Evolutionary conservation across 768 basidiomycete species (phyloP).

Genomic region (Omphalotus guepiniiformis): DNA sequence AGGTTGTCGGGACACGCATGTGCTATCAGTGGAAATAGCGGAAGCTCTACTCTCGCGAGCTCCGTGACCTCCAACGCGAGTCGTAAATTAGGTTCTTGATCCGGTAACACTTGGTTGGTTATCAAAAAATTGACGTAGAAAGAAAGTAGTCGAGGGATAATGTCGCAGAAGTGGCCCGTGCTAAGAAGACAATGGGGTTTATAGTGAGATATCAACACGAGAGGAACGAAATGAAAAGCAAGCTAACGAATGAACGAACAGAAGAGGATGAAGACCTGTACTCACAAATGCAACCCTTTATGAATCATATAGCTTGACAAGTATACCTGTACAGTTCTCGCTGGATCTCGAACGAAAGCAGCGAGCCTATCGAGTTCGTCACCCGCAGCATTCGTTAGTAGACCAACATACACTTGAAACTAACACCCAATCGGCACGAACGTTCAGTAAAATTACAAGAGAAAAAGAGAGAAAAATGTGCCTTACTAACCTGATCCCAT

Average conservation of each 20-base stretch:
- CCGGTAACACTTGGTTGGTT: background rate
- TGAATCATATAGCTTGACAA: conserved; percentile 5
- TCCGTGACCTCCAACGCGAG: conserved; percentile 1
- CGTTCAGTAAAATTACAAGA: background rate
- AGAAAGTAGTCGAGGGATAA: conserved; percentile 4
- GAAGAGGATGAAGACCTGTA: background rate
- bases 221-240: no score
- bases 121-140: conserved; percentile 5
- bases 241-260: background rate
- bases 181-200: background rate
- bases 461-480: background rate
- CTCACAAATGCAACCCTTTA: conserved; percentile 1
- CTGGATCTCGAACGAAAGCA: background rate
- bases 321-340: conserved; percentile 1
- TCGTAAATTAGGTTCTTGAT: background rate
- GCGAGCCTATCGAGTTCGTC: conserved; percentile 1
- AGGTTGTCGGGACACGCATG: conserved; percentile 1
- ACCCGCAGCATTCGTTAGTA: conserved; percentile 1
- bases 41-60: background rate
- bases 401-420: conserved; percentile 8
- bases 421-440: background rate
- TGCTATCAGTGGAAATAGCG: background rate
- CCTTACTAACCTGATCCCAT: conserved; percentile 5
- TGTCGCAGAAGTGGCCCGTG: background rate
- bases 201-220: background rate